Evolutionary conservation across 1,139 yeast species (phyloP), one percentile per base, ranked within the genome.

Genomic region (Suhomyces panamericanus): DNA sequence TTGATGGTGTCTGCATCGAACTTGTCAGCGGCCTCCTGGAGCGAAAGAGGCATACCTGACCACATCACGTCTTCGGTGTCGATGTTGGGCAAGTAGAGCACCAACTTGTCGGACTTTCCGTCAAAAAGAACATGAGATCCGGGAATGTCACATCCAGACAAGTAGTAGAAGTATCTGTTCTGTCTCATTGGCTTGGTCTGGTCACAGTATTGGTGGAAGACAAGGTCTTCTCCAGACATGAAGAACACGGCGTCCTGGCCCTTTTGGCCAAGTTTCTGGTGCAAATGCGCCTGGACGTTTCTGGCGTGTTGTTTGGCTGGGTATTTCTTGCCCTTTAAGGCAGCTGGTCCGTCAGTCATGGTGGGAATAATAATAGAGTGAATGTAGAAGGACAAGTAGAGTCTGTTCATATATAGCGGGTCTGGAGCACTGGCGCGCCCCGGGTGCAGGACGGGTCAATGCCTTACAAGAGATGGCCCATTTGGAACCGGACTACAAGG

Each of bases 61-160:
- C 99, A 93, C 91, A 93, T 87, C 39, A 93, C 87, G 60, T 88
- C 96, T 38, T 93, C 98, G 42, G 78, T 69, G 60, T 90, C 96
- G 39, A 91, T 74, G 47, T 86, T 78, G 3, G 98, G 97, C 43
- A 93, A 72, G 59, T 86, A 91, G 38, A 91, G 69, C 0, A 83
- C 80, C 52, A 89, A 73, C 44, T 78, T 72, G 44, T 85, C 89
- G 15, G 64, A 54, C 3, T 57, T 57, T 24, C 83, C 62, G 38
- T 81, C 70, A 59, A 80, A 93, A 24, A 86, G 66, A 1, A 89
- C 78, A 53, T 81, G 87, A 32, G 86, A 75, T 1, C 93, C 95
- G 0, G 95, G 90, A 39, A 87, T 75, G 51, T 86, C 82, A 44
- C 86, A 85, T n/a, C 99, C 99, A 3, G 89, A 71, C 42, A 93